Percentiles rank a stretch among this genome's conserved stretches.
These are phyloP conservation scores for Pulveroboletus sp. DNA, from an alignment of 1,284 basidiomycete species.

Conservation along the genomic window DNA sequence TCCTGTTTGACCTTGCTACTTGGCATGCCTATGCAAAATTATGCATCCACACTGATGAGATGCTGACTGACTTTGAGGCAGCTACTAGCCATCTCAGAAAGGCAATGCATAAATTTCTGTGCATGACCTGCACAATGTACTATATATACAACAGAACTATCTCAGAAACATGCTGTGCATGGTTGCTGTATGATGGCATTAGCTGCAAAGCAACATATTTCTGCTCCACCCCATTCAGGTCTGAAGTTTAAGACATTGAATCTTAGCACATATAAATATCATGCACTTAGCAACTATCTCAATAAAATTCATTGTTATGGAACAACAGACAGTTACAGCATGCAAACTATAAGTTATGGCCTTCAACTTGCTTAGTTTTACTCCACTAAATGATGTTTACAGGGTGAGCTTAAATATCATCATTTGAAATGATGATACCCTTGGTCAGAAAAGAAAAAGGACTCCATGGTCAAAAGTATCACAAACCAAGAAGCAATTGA, in stretches of 20 bases:
- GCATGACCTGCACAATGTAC: too few species aligned
- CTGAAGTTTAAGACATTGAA: slow-evolving; percentile 17
- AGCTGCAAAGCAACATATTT: too few species aligned
- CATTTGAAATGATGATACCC: not conserved
- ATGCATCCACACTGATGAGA: too few species aligned
- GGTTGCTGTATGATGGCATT: too few species aligned
- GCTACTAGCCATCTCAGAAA: too few species aligned
- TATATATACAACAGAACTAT: too few species aligned
- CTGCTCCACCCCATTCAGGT: too few species aligned
- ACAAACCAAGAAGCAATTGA: not conserved
- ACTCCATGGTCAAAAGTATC: too few species aligned
- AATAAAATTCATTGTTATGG: not conserved
- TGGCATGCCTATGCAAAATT: slow-evolving; percentile 29
- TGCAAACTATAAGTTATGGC: slow-evolving; percentile 33
- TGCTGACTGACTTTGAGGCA: too few species aligned
- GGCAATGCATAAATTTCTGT: too few species aligned
- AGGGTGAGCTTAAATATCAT: slow-evolving; percentile 22
- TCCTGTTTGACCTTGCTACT: not conserved
- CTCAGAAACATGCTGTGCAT: too few species aligned
- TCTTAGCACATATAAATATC: slow-evolving; percentile 7
- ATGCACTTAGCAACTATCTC: not conserved
- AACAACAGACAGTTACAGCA: slow-evolving; percentile 37
- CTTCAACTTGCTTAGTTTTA: too few species aligned
- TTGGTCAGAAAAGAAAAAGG: slow-evolving; percentile 14
- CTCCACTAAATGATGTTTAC: not conserved